These are phyloP conservation scores for Penicillium sp. DNA, from an alignment of 2,329 filamentous ascomycete genomes.

Conservation along the genomic window DNA sequence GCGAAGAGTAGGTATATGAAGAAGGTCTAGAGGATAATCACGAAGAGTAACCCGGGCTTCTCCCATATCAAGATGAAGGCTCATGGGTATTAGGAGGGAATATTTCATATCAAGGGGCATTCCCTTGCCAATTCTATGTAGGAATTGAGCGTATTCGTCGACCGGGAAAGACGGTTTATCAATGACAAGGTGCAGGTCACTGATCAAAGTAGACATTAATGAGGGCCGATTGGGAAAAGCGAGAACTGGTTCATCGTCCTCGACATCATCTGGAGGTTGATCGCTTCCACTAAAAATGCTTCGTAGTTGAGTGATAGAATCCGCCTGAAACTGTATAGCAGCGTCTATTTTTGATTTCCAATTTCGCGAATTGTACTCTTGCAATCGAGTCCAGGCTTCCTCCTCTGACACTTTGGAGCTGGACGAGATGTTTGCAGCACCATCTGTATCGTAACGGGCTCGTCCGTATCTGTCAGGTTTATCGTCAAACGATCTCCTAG, in stretches of 20 bases:
- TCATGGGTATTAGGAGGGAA: conserved; percentile 83
- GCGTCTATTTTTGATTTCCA: conserved; percentile 91
- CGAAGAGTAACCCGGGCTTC: conserved; percentile 81
- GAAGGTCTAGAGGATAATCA: conserved; percentile 86
- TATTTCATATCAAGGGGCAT: conserved; percentile 92
- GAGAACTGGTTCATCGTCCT: conserved; percentile 80
- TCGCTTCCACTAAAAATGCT: conserved; percentile 78
- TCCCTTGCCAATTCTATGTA: conserved; percentile 90
- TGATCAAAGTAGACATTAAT: conserved; percentile 74
- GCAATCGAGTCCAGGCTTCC: conserved; percentile 70
- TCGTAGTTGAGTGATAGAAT: conserved; percentile 73
- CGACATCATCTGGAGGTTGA: conserved; percentile 73
- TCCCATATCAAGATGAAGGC: conserved; percentile 81
- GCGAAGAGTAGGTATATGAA: conserved; percentile 84
- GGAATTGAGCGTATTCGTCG: conserved; percentile 73
- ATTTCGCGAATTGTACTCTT: conserved; percentile 77
- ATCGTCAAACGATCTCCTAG: conserved; percentile 17
- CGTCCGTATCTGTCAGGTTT: conserved; percentile 30
- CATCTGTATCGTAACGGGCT: conserved; percentile 72
- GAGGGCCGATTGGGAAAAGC: conserved; percentile 80
- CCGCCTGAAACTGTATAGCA: conserved; percentile 64
- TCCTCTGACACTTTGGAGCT: conserved; percentile 68
- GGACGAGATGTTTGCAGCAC: conserved; percentile 67
- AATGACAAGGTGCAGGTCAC: conserved; percentile 76
- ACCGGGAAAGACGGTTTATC: conserved; percentile 93